Evolutionary conservation across 129 eudicot genomes (phyloP).

Genomic region (Solidago caesia): DNA sequence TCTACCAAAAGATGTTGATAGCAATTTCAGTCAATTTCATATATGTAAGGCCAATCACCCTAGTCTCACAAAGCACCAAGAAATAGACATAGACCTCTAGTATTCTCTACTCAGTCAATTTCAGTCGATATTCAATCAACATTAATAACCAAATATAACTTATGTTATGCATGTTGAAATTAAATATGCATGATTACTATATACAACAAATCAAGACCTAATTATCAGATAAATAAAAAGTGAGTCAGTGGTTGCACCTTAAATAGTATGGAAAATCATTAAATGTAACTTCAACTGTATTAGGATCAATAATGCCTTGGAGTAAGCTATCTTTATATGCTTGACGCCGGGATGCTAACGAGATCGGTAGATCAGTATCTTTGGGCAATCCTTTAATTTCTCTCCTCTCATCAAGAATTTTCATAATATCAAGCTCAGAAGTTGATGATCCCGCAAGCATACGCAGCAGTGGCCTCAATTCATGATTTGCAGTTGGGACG

Average conservation of each 20-base stretch:
- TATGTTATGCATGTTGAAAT: no score
- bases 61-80: no score
- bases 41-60: no score
- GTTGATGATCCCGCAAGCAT: constrained; percentile 55
- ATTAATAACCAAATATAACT: no score
- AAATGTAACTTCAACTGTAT: constrained; percentile 67
- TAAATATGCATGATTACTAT: no score
- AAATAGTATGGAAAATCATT: constrained; percentile 78
- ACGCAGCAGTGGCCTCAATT: constrained; percentile 55
- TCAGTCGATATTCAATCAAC: no score
- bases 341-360: constrained; percentile 56
- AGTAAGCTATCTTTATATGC: constrained; percentile 62
- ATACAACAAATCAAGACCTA: no score
- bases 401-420: constrained; percentile 62
- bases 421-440: constrained; percentile 49
- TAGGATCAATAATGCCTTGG: constrained; percentile 51
- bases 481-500: constrained; percentile 39
- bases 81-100: no score
- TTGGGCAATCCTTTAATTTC: constrained; percentile 51
- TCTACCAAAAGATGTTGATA: no score
- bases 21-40: no score
- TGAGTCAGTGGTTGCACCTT: constrained; percentile 44
- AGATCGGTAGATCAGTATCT: constrained; percentile 52
- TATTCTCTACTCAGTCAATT: no score
- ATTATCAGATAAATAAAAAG: constrained; percentile 3